Percentiles rank a stretch among this genome's conserved stretches.
Conservation (phyloP, 768 basidiomycete species). For the Lentinula boryana region DNA sequence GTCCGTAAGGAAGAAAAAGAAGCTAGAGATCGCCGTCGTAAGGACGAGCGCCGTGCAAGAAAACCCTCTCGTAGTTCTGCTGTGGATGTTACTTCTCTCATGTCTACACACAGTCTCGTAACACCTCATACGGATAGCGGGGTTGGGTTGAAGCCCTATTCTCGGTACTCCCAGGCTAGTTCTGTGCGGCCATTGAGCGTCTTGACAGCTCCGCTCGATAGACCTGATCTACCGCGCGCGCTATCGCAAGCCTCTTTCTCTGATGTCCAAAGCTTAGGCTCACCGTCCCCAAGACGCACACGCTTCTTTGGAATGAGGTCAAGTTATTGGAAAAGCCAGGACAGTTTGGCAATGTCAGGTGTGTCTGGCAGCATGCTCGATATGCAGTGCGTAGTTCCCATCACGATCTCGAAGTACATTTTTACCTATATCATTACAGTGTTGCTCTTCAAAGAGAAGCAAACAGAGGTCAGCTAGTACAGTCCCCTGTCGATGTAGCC, state of each 20-base stretch:
- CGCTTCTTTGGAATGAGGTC: slow-evolving; percentile 78
- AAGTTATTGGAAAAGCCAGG: slow-evolving; percentile 72
- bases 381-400: slow-evolving; percentile 69
- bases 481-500: slow-evolving; percentile 28
- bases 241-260: slow-evolving; percentile 79
- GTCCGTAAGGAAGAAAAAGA: slow-evolving; percentile 75
- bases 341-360: slow-evolving; percentile 76
- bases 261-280: slow-evolving; percentile 69
- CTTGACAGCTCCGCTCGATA: slow-evolving; percentile 51
- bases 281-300: slow-evolving; percentile 59
- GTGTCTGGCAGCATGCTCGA: slow-evolving; percentile 86
- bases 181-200: slow-evolving; percentile 54
- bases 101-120: slow-evolving; percentile 57
- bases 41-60: slow-evolving; percentile 65
- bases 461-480: slow-evolving; percentile 21
- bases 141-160: slow-evolving; percentile 46
- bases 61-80: slow-evolving; percentile 70
- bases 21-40: slow-evolving; percentile 61
- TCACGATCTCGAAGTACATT: not conserved
- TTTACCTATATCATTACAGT: slow-evolving; percentile 28
- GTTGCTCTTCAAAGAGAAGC: slow-evolving; percentile 73
- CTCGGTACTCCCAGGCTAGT: slow-evolving; percentile 52
- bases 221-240: slow-evolving; percentile 57
- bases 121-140: slow-evolving; percentile 51
- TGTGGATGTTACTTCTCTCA: slow-evolving; percentile 68